Conservation (phyloP, 768 basidiomycete genomes). For the Tricholoma matsutake region DNA sequence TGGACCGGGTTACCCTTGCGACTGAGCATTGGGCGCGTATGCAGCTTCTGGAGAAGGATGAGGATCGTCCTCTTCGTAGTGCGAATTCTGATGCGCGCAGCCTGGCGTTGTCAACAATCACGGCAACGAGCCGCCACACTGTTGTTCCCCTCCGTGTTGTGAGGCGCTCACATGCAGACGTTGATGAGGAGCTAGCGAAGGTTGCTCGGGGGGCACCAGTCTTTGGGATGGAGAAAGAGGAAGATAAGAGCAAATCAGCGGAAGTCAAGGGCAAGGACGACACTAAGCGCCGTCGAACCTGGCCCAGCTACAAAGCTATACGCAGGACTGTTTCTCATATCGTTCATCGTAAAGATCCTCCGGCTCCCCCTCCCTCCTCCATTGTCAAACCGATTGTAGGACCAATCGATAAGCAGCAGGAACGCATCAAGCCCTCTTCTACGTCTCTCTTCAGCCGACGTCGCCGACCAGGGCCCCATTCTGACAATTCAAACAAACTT, state of each 20-base stretch:
- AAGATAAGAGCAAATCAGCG: neutral
- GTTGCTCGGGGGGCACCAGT: neutral
- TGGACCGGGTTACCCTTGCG: neutral
- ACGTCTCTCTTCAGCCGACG: conserved; percentile 8
- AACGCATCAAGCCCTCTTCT: conserved; percentile 12
- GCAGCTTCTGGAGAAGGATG: neutral
- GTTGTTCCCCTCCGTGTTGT: conserved; percentile 7
- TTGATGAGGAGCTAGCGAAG: neutral
- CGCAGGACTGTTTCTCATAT: conserved; percentile 16
- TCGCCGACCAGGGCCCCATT: conserved; percentile 6
- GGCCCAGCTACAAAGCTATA: conserved; percentile 15
- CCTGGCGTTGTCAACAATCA: conserved; percentile 1
- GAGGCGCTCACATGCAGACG: conserved; percentile 7
- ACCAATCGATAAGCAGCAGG: neutral
- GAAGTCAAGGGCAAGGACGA: neutral
- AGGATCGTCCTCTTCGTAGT: neutral
- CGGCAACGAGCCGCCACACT: neutral
- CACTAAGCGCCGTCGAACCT: conserved; percentile 7
- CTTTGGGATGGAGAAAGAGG: neutral
- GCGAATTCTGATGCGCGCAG: conserved; percentile 3
- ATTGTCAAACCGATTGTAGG: neutral
- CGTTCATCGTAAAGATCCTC: conserved; percentile 9
- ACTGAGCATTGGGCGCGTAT: conserved; percentile 7
- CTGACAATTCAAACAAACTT: neutral
- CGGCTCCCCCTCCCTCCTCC: neutral